Conservation (phyloP, 768 basidiomycete genomes). For the Leccinellum rugosiceps region DNA sequence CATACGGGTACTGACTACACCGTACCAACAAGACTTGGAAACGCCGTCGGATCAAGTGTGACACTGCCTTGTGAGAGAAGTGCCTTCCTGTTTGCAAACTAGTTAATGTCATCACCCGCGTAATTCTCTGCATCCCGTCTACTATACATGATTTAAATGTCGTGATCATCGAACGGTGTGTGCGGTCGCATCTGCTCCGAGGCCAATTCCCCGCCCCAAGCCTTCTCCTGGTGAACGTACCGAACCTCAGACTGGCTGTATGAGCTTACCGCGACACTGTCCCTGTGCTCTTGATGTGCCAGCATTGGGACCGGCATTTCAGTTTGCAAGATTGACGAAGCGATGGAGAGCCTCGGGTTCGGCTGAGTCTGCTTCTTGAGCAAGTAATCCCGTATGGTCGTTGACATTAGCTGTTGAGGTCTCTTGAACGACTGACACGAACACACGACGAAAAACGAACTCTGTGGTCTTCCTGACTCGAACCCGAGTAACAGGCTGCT, state of each 20-base stretch:
- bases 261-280: constrained; percentile 29
- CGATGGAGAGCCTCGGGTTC: constrained; percentile 18
- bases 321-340: constrained; percentile 25
- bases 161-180: constrained; percentile 41
- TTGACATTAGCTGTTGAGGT: constrained; percentile 52
- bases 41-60: constrained; percentile 19
- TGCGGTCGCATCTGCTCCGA: constrained; percentile 36
- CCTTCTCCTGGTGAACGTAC: constrained; percentile 30
- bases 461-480: constrained; percentile 75
- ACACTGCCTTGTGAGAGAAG: not conserved
- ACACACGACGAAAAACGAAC: constrained; percentile 40
- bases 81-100: not conserved
- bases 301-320: constrained; percentile 30
- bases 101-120: not conserved
- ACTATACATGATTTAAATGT: constrained; percentile 27
- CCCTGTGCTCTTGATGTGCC: constrained; percentile 29
- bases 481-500: constrained; percentile 77
- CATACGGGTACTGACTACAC: constrained; percentile 46
- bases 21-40: constrained; percentile 24
- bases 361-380: constrained; percentile 46
- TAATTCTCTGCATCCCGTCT: constrained; percentile 1
- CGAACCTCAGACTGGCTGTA: constrained; percentile 25
- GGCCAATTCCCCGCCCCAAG: constrained; percentile 34
- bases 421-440: constrained; percentile 3
- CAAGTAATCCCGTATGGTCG: constrained; percentile 66